Evolutionary conservation across 1,139 yeast genomes (phyloP), one percentile per base, ranked within the genome.

Genomic region (Debaryomyces psychrophilus): DNA sequence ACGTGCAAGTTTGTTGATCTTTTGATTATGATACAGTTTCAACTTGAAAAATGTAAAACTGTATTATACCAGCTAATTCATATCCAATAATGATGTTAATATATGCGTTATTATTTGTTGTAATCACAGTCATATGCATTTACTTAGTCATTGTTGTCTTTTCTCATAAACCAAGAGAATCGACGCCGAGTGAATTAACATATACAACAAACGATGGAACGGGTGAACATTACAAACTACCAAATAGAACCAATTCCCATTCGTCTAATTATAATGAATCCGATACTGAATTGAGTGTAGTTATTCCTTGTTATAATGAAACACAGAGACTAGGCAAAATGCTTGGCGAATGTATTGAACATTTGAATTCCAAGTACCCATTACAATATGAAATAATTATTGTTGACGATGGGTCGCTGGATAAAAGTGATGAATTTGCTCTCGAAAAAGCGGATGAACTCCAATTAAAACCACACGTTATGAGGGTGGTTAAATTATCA

Each of bases 231-330:
- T 61, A 62, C 54, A 62, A 55, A 29, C 61, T 71, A 46, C 73
- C 73, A 22, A 56, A 59, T 28, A 64, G 69, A 42, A 58, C 64
- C 31, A 53, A 53, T 37, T 57, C 66, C 2, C 28, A 39, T n/a
- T 50, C 53, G 12, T 67, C 83, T 4, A 63, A 67, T 49, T 69
- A 61, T 40, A 53, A 51, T 2, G 64, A 68, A 43, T 61, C 54
- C 8, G 63, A 58, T 1, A 64, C 86, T 22, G 76, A 76, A 35
- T 58, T 92, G 41, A 83, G 95, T 31, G 85, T 93, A 26, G 90
- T 95, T 11, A 80, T 93, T 14, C 99, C 99, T 8, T 90, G 97
- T 61, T 93, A 80, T 62, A 93, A 93, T 62, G 99, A 93, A 67
- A 83, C 87, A 1, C 65, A 73, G 18, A 75, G 99, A 47, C 75